These are phyloP conservation scores for Trebouxia sp. DNA, from an alignment of 139 green algal species.

Conservation along the genomic window DNA sequence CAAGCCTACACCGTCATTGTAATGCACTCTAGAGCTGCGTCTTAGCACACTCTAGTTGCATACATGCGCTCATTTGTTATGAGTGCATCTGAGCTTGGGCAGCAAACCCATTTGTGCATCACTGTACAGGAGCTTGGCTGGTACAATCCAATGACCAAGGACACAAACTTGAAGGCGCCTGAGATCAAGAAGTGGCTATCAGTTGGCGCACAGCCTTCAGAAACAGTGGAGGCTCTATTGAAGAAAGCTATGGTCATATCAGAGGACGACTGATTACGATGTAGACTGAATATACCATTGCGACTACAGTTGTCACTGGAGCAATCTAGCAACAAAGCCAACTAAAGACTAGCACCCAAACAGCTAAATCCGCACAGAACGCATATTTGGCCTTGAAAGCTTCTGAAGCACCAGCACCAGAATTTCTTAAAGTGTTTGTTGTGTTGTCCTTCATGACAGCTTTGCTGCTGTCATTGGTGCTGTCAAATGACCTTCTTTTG, in stretches of 20 bases:
- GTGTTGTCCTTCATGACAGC: too few species aligned
- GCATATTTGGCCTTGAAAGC: too few species aligned
- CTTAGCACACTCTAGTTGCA: not conserved
- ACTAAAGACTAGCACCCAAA: too few species aligned
- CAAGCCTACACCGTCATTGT: not conserved
- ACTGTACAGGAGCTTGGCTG: constrained; percentile 77
- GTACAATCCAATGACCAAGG: constrained; percentile 86
- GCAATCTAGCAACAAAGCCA: too few species aligned
- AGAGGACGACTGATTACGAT: too few species aligned
- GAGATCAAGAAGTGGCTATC: constrained; percentile 94
- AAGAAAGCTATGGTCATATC: constrained; percentile 26
- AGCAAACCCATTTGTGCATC: not conserved
- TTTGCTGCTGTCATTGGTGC: too few species aligned
- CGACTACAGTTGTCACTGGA: not conserved
- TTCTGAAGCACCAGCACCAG: too few species aligned
- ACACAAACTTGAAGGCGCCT: constrained; percentile 91
- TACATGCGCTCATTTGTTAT: not conserved
- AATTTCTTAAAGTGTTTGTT: too few species aligned
- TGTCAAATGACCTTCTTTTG: too few species aligned
- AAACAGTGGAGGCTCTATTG: constrained; percentile 50
- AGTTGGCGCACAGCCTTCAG: constrained; percentile 82
- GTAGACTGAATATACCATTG: too few species aligned
- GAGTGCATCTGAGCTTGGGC: not conserved
- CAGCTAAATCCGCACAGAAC: too few species aligned
- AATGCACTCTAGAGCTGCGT: not conserved